Conservation (phyloP, 2,329 filamentous ascomycete genomes). For the Immersiporthe knoxdaviesiana region DNA sequence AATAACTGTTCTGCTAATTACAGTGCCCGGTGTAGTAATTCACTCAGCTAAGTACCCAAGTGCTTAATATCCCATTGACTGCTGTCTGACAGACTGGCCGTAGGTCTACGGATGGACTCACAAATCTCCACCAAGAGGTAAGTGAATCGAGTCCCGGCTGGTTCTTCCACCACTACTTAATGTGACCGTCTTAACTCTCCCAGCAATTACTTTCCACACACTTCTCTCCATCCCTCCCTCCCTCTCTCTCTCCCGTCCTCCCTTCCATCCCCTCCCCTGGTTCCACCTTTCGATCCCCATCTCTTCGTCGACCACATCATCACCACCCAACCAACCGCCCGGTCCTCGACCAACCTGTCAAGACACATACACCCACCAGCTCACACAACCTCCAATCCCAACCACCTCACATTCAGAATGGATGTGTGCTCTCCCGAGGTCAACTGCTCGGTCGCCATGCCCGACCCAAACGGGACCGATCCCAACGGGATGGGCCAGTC, state of each 20-base stretch:
- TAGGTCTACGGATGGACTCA: not conserved
- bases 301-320: not conserved
- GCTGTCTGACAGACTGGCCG: not conserved
- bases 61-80: not conserved
- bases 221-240: too few species aligned
- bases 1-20: not conserved
- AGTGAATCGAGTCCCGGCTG: not conserved
- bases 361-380: not conserved
- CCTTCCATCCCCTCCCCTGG: not conserved
- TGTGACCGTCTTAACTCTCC: not conserved
- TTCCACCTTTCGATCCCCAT: not conserved
- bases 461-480: too few species aligned
- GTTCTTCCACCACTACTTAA: not conserved
- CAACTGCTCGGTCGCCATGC: not conserved
- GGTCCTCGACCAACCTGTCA: not conserved
- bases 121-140: not conserved
- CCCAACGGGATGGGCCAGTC: not conserved
- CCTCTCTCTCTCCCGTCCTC: not conserved
- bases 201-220: not conserved
- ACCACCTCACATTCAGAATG: not conserved
- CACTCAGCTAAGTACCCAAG: not conserved
- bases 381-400: not conserved
- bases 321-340: too few species aligned
- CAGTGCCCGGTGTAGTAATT: not conserved
- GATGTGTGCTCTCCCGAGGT: not conserved